Evolutionary conservation across 805 yeast species (phyloP), one percentile per base, ranked within the genome.

Genomic region (Torulaspora microellipsoides): DNA sequence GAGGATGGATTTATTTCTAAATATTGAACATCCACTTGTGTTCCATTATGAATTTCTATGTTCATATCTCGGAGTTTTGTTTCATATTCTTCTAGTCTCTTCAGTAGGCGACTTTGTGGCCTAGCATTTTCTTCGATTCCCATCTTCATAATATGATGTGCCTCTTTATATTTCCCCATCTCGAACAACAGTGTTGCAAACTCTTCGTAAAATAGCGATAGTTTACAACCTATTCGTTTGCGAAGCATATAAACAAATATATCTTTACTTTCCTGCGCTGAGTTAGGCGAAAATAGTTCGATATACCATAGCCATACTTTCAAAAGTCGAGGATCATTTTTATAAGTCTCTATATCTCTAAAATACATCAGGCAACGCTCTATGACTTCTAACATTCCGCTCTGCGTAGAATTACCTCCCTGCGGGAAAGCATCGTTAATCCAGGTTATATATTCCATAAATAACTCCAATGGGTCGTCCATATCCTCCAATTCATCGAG

Each of bases 391-490:
- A 88, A 63, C 38, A 88, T 67, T 0, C 88, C 89, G 50, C 86
- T 81, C 36, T 81, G 83, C 4, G 72, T 68, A 3, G 76, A 71
- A 28, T 72, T 70, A 0, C 74, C 79, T 2, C 78, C 95, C 31
- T 80, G 78, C 0, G 90, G 86, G 55, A 65, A 81, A 49, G 67
- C 75, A 28, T 72, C 71, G 46, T 75, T 78, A 9, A 78, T 75
- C 95, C 95, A 88, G n/a, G 70, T 59, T 10, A 89, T 69, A 54
- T 86, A 89, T 14, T 81, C 82, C n/a, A 87, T 49, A 61, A 75
- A 88, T 1, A 80, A 77, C 48, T 85, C 87, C 15, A 89, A 60
- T 0, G 96, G 96, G 60, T 90, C 96, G 65, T 89, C 96, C 33
- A 80, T 60, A 12, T 81, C 87, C 4, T 78, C 83, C 7, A 78